phyloP scores from a whole-genome alignment of 2,329 filamentous ascomycete species.

The Aurifilum marmelostoma region DNA sequence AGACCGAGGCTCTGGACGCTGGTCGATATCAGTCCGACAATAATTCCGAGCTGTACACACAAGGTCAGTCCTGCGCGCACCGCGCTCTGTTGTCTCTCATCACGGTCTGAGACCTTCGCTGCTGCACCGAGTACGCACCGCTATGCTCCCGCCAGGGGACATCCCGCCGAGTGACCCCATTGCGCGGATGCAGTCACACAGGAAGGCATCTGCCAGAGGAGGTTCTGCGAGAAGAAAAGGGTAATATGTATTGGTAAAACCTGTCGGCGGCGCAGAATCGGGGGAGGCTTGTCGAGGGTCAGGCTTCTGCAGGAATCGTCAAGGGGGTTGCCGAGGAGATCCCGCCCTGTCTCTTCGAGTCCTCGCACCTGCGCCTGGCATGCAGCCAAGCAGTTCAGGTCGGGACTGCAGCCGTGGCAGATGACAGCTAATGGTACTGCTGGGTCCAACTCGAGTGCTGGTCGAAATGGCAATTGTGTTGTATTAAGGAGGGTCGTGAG shows the following conservation, averaged over 20 bases:
- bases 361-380: slow-evolving; percentile 26
- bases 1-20: slow-evolving; percentile 93
- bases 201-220: slow-evolving; percentile 52
- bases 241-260: slow-evolving; percentile 21
- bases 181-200: slow-evolving; percentile 44
- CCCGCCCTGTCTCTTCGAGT: slow-evolving; percentile 7
- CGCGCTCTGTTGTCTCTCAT: neutral
- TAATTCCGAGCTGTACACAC: slow-evolving; percentile 74
- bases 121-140: slow-evolving; percentile 54
- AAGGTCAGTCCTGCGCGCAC: slow-evolving; percentile 31
- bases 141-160: slow-evolving; percentile 77
- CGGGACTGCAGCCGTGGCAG: slow-evolving; percentile 6
- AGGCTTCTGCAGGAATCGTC: slow-evolving; percentile 15
- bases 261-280: slow-evolving; percentile 24
- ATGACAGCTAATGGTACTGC: slow-evolving; percentile 5
- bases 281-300: slow-evolving; percentile 13
- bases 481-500: neutral
- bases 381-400: slow-evolving; percentile 20
- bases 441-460: neutral
- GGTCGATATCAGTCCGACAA: slow-evolving; percentile 91
- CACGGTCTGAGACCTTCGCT: neutral
- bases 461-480: neutral
- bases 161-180: slow-evolving; percentile 77
- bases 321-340: slow-evolving; percentile 8
- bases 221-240: slow-evolving; percentile 29